These are phyloP conservation scores for Malus hybrid DNA, from an alignment of 331 rosid genomes.

Conservation along the genomic window DNA sequence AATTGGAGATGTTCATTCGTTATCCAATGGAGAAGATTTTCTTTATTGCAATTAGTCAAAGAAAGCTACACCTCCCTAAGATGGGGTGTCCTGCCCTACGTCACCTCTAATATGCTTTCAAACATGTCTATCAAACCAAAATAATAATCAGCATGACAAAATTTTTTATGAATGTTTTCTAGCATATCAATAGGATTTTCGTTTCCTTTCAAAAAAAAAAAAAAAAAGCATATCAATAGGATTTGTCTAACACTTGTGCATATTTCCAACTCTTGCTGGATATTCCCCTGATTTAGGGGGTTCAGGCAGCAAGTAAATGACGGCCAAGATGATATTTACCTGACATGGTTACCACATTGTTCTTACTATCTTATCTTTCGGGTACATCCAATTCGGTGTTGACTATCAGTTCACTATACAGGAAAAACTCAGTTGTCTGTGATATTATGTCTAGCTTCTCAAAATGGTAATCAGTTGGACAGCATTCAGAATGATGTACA, in stretches of 20 bases:
- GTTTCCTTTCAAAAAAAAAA: no score
- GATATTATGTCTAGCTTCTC: conserved; percentile 59
- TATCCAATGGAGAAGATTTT: background rate
- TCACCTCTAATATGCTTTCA: background rate
- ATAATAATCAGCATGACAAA: background rate
- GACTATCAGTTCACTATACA: no score
- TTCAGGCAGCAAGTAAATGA: background rate
- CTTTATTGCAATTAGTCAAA: no score
- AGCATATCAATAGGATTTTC: background rate
- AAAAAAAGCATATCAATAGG: background rate
- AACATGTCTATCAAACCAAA: background rate
- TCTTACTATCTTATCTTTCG: background rate
- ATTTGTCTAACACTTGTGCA: background rate
- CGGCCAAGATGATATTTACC: background rate
- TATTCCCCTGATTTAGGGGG: background rate
- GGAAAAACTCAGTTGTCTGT: conserved; percentile 38
- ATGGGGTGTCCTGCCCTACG: background rate
- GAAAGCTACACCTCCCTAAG: no score
- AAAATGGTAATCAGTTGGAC: conserved; percentile 39
- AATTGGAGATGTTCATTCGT: background rate
- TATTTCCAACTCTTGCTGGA: background rate
- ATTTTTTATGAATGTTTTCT: background rate
- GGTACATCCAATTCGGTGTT: no score
- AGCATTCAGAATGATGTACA: conserved; percentile 37
- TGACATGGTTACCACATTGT: background rate